Base-by-base conservation (phyloP, 2,329 filamentous ascomycete species). In the Zalaria obscura region DNA sequence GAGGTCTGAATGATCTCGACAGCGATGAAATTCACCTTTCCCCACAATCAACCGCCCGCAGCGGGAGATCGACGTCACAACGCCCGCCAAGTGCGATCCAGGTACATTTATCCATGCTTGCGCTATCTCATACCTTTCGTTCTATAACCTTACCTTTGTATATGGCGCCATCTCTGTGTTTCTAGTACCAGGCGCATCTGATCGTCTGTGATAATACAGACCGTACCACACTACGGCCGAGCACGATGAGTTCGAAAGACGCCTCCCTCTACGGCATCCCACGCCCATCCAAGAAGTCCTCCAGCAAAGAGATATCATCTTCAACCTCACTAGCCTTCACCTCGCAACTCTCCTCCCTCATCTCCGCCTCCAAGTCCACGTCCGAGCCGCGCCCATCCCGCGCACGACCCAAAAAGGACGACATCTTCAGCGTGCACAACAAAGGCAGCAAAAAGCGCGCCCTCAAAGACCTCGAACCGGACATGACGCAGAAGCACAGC, bases 281-380 rank as follows among this genome's bases (percentile, higher is more conserved):
- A 41, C 75, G 77, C 32, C 67, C 74, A 7, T 89, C 87, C 60
- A 78, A 78, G 34, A 57, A 60, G 45, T 57, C 57, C 40, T 62
- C 65, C 52, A 73, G 73, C 55, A 79, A 77, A 55, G 77, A 82
- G 53, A 75, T 84, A 43, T 69, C 72, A 18, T 76, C 77, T 11
- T 75, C 87, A 11, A 80, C 77, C 11, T 78, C 76, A 36, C 75
- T 94, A 41, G 78, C 86, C 56, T 96, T 98, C 66, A 78, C 83
- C n/a, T 84, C 85, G 7, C 83, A 91, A 49, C 76, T 96, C 47
- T 81, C 83, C 51, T 83, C 80, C 36, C 76, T 95, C 42, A 85
- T 95, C 63, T 65, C 70, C 29, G 49, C 64, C 25, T 53, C 66
- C 43, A 45, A 61, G 44, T 58, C 66, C 45, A 50, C 60, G n/a